Conservation (phyloP, 2,329 filamentous ascomycete genomes). For the Laburnicola sp. region DNA sequence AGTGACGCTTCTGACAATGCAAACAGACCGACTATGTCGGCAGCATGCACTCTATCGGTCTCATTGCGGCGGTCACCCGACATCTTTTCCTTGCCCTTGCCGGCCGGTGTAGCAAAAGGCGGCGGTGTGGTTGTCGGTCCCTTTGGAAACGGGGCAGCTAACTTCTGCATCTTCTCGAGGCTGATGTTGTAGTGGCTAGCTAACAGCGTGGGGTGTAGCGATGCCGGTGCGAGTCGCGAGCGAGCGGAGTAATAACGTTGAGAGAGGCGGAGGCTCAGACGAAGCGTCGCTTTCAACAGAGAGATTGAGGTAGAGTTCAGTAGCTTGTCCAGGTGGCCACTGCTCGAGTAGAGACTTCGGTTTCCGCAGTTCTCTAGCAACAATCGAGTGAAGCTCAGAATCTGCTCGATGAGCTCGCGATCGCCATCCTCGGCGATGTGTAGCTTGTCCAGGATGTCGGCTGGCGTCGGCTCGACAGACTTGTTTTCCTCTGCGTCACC, state of each 20-base stretch:
- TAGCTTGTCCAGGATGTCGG: slow-evolving; percentile 53
- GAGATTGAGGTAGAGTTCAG: slow-evolving; percentile 83
- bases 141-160: slow-evolving; percentile 81
- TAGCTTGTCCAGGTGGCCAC: slow-evolving; percentile 82
- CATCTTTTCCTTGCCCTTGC: slow-evolving; percentile 77
- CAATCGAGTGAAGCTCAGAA: slow-evolving; percentile 83
- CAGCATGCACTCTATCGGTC: slow-evolving; percentile 40
- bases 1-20: slow-evolving; percentile 46
- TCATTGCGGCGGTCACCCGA: slow-evolving; percentile 44
- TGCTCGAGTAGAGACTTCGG: slow-evolving; percentile 93
- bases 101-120: slow-evolving; percentile 59
- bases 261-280: slow-evolving; percentile 81
- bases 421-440: slow-evolving; percentile 78
- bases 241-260: slow-evolving; percentile 91
- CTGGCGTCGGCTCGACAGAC: slow-evolving; percentile 43
- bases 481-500: slow-evolving; percentile 54
- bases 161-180: slow-evolving; percentile 77
- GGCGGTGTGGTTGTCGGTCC: slow-evolving; percentile 54
- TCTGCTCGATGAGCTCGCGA: slow-evolving; percentile 72
- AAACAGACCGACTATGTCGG: slow-evolving; percentile 77
- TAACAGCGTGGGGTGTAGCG: slow-evolving; percentile 72
- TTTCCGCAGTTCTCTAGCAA: slow-evolving; percentile 95
- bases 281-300: slow-evolving; percentile 75
- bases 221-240: slow-evolving; percentile 68
- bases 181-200: slow-evolving; percentile 79